Conservation (phyloP, 768 basidiomycete genomes). For the Lactarius sanguifluus region DNA sequence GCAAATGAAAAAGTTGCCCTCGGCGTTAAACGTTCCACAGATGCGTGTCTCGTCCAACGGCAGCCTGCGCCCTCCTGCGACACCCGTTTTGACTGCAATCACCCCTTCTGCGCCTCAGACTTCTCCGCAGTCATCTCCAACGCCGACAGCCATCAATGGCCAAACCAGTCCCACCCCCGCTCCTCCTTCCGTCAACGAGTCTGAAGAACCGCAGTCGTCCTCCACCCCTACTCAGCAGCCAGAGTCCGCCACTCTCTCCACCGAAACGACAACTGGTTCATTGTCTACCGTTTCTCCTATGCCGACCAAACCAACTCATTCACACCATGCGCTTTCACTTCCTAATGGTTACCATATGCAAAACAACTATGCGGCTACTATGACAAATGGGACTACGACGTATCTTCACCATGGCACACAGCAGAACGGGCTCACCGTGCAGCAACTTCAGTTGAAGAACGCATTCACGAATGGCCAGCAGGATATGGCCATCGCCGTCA, state of each 20-base stretch:
- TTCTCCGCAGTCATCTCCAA: slow-evolving; percentile 26
- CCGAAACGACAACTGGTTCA: slow-evolving; percentile 13
- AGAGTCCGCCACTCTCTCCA: slow-evolving; percentile 14
- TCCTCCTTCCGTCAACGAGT: slow-evolving; percentile 21
- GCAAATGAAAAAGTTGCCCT: slow-evolving; percentile 60
- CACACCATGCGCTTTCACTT: slow-evolving; percentile 38
- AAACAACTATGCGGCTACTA: slow-evolving; percentile 45
- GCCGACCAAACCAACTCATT: slow-evolving; percentile 51
- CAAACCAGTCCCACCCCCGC: slow-evolving; percentile 17
- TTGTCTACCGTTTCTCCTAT: slow-evolving; percentile 38
- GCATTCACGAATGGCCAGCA: slow-evolving; percentile 43
- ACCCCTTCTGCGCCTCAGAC: slow-evolving; percentile 35
- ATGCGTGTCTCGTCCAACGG: slow-evolving; percentile 63
- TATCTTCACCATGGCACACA: slow-evolving; percentile 38
- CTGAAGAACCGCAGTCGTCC: slow-evolving; percentile 29
- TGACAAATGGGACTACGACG: slow-evolving; percentile 36
- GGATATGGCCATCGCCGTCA: slow-evolving; percentile 32
- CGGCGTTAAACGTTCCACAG: slow-evolving; percentile 52
- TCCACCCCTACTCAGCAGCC: slow-evolving; percentile 22
- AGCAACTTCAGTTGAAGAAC: slow-evolving; percentile 62
- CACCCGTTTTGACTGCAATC: slow-evolving; percentile 40
- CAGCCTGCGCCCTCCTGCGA: slow-evolving; percentile 50
- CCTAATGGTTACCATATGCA: slow-evolving; percentile 45
- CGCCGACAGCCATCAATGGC: slow-evolving; percentile 24
- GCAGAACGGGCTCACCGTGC: slow-evolving; percentile 47